These are phyloP conservation scores for Aspergillus nanangensis DNA, from an alignment of 495 filamentous ascomycete species.

Conservation along the genomic window DNA sequence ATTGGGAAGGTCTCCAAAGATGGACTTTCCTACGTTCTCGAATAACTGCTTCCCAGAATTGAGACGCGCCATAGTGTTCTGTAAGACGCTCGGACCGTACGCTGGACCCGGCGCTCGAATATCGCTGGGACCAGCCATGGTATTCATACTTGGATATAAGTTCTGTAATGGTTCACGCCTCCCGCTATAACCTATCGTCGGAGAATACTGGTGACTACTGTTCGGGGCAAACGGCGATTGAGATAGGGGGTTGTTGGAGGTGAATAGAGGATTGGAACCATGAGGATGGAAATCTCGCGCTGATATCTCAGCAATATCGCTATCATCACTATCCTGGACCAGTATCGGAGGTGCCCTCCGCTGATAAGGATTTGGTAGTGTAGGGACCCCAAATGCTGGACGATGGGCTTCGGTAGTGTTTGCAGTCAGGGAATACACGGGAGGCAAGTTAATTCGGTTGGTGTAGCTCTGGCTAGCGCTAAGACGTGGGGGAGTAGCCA, in stretches of 20 bases:
- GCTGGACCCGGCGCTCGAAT: neutral
- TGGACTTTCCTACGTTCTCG: slow-evolving; percentile 5
- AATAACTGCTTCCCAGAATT: slow-evolving; percentile 8
- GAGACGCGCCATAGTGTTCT: slow-evolving; percentile 16
- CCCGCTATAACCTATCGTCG: neutral
- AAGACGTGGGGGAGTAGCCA: no score
- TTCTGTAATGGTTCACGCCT: neutral
- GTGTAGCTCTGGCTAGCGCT: no score
- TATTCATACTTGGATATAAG: neutral
- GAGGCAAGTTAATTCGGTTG: neutral
- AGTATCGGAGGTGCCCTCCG: neutral
- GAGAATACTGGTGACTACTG: neutral
- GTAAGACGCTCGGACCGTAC: slow-evolving; percentile 10
- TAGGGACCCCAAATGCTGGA: neutral
- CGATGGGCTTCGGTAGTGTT: neutral
- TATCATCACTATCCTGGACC: slow-evolving; percentile 21
- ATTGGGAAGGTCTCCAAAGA: slow-evolving; percentile 1
- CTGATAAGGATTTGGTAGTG: neutral
- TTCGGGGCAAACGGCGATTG: neutral
- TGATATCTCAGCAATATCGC: slow-evolving; percentile 26
- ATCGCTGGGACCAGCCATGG: slow-evolving; percentile 4
- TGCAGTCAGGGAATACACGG: neutral
- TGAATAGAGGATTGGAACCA: no score
- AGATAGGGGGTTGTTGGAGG: slow-evolving; percentile 2
- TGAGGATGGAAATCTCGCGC: slow-evolving; percentile 11